Percentiles rank a stretch among this genome's conserved stretches.
These are phyloP conservation scores for Magnaporthiopsis incrustans DNA, from an alignment of 2,329 filamentous ascomycete genomes.

Conservation along the genomic window DNA sequence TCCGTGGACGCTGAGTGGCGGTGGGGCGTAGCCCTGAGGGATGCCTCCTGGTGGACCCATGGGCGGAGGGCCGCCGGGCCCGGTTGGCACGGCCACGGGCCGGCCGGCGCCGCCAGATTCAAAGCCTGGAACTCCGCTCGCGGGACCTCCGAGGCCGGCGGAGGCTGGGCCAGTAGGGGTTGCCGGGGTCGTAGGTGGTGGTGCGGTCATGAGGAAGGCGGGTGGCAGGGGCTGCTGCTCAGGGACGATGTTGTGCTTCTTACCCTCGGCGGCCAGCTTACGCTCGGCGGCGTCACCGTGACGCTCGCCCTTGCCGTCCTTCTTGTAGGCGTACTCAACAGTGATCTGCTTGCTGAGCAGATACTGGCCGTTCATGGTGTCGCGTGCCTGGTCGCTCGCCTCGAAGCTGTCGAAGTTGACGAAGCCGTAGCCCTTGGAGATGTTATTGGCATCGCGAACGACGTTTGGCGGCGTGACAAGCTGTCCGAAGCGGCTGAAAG, in stretches of 20 bases:
- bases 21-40: conserved; percentile 27
- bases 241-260: conserved; percentile 86
- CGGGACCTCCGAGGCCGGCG: conserved; percentile 8
- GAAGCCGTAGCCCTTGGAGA: conserved; percentile 94
- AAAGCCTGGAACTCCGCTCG: conserved; percentile 12
- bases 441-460: conserved; percentile 78
- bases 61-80: conserved; percentile 8
- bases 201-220: conserved; percentile 51
- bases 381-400: conserved; percentile 81
- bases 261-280: conserved; percentile 83
- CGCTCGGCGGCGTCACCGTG: conserved; percentile 93
- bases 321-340: conserved; percentile 98
- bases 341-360: conserved; percentile 94
- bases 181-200: conserved; percentile 19
- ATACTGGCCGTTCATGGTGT: conserved; percentile 92
- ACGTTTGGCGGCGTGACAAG: conserved; percentile 83
- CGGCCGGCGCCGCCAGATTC: neutral
- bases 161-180: conserved; percentile 9
- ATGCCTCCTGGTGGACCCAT: conserved; percentile 3
- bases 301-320: conserved; percentile 93
- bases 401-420: conserved; percentile 92
- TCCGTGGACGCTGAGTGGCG: neutral
- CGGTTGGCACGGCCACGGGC: neutral
- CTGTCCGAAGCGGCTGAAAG: conserved; percentile 82
- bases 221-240: conserved; percentile 69